Base-by-base conservation (phyloP, 805 yeast genomes). In the Monosporozyma servazzii region DNA sequence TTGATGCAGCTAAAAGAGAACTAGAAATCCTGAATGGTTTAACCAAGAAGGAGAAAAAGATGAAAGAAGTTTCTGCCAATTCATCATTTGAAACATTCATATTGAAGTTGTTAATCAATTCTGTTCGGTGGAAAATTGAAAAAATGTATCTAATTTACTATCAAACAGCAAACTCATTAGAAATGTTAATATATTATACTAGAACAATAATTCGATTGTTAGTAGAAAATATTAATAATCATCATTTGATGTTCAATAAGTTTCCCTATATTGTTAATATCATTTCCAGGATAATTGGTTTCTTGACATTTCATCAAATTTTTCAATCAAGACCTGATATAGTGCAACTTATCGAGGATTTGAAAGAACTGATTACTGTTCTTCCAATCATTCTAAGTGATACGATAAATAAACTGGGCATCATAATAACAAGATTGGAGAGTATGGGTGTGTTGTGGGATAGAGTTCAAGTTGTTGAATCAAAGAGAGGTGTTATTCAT, bases 91-190 rank as follows among this genome's bases (percentile, higher is more conserved):
- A 65, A 33, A 55, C 53, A 17, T 65, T 66, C 48, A 45, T 64
- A 7, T 51, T 56, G 0, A 50, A 53, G 5, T 58, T 61, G 25
- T 46, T 58, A 10, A 21, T 63, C 21, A 56, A 54, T 39, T 48
- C 54, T 8, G 58, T 59, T 10, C 51, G 48, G 1, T 66, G 71
- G 71, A 66, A 64, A 43, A 45, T 62, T n/a, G 45, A 56, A 23
- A 62, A 61, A 29, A 51, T 59, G 56, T 56, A 53, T 37, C 52
- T 58, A 20, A 57, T 63, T 3, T 57, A 60, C 48, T 65, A 58
- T 40, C 53, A 58, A 30, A 53, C 58, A 7, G 30, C 61, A 5
- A 51, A 54, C 36, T 54, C 62, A 8, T 49, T 59, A 13, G 53
- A 54, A 2, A 55, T 57, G 45, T 44, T 58, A 4, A 30, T 56